Conservation (phyloP, 2,329 filamentous ascomycete species). For the Tolypocladium album region DNA sequence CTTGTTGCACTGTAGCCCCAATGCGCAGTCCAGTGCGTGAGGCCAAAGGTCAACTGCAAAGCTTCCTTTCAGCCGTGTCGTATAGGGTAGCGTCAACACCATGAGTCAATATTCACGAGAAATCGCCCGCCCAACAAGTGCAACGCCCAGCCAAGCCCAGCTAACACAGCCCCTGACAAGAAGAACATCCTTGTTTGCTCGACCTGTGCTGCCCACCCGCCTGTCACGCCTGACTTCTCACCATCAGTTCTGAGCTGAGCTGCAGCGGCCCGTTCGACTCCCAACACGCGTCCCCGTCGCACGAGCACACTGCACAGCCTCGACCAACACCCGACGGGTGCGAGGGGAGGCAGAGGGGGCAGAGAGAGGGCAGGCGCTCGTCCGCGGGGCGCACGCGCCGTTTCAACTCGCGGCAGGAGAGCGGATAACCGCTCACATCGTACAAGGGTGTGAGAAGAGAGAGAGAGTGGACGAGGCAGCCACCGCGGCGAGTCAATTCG, state of each 20-base stretch:
- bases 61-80: background rate
- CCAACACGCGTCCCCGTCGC: background rate
- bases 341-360: too few species aligned
- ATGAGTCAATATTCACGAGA: background rate
- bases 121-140: background rate
- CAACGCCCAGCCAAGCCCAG: too few species aligned
- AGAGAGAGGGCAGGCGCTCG: too few species aligned
- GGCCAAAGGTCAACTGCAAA: background rate
- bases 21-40: background rate
- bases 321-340: background rate
- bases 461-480: background rate
- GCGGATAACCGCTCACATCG: background rate
- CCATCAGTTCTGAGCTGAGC: background rate
- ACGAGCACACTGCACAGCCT: background rate
- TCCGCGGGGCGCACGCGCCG: background rate
- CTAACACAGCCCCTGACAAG: background rate
- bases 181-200: background rate
- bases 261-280: background rate
- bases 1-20: background rate
- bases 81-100: background rate
- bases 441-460: background rate
- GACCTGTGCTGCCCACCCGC: background rate
- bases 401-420: background rate
- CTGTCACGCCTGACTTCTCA: background rate
- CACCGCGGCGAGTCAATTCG: background rate